Base-by-base conservation (phyloP, 2,329 filamentous ascomycete species). In the Dactylellina parvicollis region DNA sequence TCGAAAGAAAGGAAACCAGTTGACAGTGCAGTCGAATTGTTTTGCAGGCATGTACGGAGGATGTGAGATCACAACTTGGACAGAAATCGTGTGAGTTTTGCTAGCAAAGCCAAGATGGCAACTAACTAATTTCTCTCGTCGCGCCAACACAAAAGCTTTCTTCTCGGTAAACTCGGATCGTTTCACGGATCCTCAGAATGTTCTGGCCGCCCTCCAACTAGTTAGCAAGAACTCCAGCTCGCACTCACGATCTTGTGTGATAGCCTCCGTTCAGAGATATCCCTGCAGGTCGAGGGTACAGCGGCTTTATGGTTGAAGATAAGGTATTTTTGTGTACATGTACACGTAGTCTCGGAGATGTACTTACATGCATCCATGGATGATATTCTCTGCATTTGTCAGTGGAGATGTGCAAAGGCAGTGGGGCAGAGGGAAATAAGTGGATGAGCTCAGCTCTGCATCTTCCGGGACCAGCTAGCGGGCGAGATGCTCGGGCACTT, bases 141-240 rank as follows among this genome's bases (percentile, higher is more conserved):
- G n/a, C 26, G n/a, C 16, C 47, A 36, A 8, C 14, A 24, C 9
- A 50, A 38, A 34, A 40, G 22, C 22, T 9, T 18, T 52, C 38
- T 28, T 38, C 49, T 64, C 50, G 57, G 66, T 52, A 71, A 71
- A 62, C 57, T 64, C 66, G 66, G 66, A 38, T 61, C 46, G 34
- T 61, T 52, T 62, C 42, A 47, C 34, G 44, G 38, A 30, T n/a
- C 14, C 30, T 20, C 61, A 22, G 64, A 60, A 60, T 46, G 64
- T 70, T 70, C 65, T 62, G 49, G 65, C 65, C 65, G 32, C 38
- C 2, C 49, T 47, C 22, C n/a, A n/a, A n/a, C n/a, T n/a, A n/a
- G n/a, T n/a, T n/a, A n/a, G n/a, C n/a, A n/a, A n/a, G n/a, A n/a
- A n/a, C n/a, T n/a, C n/a, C n/a, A n/a, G n/a, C n/a, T n/a, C n/a